A percentile compares a stretch with the other conserved stretches of the same genome.
Evolutionary conservation across 169 alveolate genomes (phyloP).

Genomic region (Babesia ovis): DNA sequence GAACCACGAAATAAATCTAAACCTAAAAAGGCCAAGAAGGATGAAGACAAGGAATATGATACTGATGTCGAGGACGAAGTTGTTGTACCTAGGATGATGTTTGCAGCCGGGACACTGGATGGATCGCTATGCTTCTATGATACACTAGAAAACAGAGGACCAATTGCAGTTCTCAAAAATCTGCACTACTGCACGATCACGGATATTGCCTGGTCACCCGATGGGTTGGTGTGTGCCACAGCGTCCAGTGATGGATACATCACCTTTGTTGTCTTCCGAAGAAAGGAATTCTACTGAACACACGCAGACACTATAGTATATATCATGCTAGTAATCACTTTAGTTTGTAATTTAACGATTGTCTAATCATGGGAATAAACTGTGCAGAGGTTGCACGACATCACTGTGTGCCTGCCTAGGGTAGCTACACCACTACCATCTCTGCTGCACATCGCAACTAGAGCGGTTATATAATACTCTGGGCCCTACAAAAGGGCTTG

Average conservation of each 20-base stretch:
- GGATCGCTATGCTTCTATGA: constrained; percentile 87
- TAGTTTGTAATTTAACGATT: background rate
- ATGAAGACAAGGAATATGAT: constrained; percentile 58
- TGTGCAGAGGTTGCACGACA: background rate
- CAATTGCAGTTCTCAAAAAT: constrained; percentile 88
- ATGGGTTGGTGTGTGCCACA: constrained; percentile 87
- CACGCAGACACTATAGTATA: background rate
- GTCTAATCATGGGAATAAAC: background rate
- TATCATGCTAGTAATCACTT: background rate
- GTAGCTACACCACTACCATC: background rate
- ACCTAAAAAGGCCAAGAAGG: constrained; percentile 40
- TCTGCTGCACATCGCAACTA: background rate
- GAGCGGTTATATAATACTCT: background rate
- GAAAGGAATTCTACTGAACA: constrained; percentile 50
- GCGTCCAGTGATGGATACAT: constrained; percentile 92
- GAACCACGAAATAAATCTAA: background rate
- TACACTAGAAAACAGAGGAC: constrained; percentile 81
- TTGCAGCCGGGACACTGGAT: constrained; percentile 85
- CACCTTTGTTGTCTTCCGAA: constrained; percentile 64
- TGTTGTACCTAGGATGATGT: constrained; percentile 72
- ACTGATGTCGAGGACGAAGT: constrained; percentile 76
- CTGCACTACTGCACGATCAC: constrained; percentile 91
- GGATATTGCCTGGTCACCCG: constrained; percentile 91
- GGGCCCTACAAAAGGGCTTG: background rate
- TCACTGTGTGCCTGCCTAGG: background rate